Evolutionary conservation across 1,284 basidiomycete genomes (phyloP).

Genomic region (Cryptococcus deneoformans): DNA sequence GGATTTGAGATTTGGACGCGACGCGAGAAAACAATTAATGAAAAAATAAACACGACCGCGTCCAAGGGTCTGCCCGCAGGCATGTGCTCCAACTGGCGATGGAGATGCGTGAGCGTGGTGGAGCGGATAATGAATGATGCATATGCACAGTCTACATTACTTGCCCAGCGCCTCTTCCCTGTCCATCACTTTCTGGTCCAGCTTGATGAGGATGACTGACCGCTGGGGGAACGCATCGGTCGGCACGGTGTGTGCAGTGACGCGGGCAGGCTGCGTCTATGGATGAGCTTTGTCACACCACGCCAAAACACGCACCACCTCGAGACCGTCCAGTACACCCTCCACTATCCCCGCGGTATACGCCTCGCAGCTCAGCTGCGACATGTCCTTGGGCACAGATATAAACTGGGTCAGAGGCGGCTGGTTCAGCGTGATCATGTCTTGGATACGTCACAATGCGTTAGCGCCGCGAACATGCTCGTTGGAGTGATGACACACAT

Average conservation of each 20-base stretch:
- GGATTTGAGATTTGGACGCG: not conserved
- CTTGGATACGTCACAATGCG: slow-evolving; percentile 55
- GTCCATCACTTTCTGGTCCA: slow-evolving; percentile 84
- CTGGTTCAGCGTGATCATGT: slow-evolving; percentile 98
- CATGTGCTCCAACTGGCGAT: too few relatives aligned
- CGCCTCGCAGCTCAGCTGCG: slow-evolving; percentile 89
- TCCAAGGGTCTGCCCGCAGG: too few relatives aligned
- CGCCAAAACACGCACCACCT: too few relatives aligned
- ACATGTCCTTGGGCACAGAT: slow-evolving; percentile 91
- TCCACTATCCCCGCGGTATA: slow-evolving; percentile 97
- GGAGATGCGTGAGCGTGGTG: too few relatives aligned
- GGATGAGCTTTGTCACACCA: too few relatives aligned
- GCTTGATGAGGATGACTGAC: slow-evolving; percentile 90
- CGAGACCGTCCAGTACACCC: slow-evolving; percentile 90
- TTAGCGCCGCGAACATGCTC: too few relatives aligned
- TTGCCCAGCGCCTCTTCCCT: slow-evolving; percentile 70
- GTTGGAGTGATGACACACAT: slow-evolving; percentile 61
- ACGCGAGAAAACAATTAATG: not conserved
- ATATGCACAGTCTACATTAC: slow-evolving; percentile 11
- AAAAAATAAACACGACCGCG: not conserved
- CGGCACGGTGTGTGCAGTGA: slow-evolving; percentile 93
- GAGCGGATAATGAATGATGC: too few relatives aligned
- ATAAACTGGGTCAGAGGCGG: slow-evolving; percentile 88
- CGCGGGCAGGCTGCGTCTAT: slow-evolving; percentile 75
- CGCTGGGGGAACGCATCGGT: slow-evolving; percentile 75